Conservation (phyloP, 225 moss, liverwort and hornwort species). For the Anthoceros angustus region DNA sequence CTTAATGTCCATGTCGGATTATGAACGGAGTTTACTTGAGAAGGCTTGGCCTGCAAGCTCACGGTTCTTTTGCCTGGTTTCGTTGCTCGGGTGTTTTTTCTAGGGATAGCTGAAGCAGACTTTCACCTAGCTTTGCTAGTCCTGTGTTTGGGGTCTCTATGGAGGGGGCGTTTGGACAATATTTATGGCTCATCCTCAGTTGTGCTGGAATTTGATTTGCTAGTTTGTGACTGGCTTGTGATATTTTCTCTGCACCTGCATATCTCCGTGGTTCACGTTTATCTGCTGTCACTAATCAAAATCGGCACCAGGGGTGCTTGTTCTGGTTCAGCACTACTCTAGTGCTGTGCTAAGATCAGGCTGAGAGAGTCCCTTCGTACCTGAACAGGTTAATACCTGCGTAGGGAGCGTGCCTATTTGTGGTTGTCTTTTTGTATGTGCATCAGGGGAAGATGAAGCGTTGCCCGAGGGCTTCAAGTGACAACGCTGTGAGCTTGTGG, state of each 20-base stretch:
- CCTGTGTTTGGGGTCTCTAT: no score
- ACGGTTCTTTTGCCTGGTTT: no score
- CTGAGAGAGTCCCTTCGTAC: slow-evolving; percentile 99
- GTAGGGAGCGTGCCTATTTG: slow-evolving; percentile 92
- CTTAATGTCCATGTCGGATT: no score
- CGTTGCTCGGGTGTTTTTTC: no score
- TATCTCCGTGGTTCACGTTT: slow-evolving; percentile 4
- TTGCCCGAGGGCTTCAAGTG: no score
- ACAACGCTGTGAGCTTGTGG: no score
- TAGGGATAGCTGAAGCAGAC: no score
- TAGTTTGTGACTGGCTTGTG: slow-evolving; percentile 14
- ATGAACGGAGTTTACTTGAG: slow-evolving; percentile 11
- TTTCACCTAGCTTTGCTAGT: no score
- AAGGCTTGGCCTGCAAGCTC: neutral
- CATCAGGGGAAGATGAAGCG: neutral
- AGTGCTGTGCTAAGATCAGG: slow-evolving; percentile 37
- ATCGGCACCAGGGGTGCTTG: slow-evolving; percentile 97
- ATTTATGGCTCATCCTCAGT: no score
- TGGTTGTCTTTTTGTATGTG: slow-evolving; percentile 27
- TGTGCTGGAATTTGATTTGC: neutral
- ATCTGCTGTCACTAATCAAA: slow-evolving; percentile 12
- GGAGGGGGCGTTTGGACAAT: no score
- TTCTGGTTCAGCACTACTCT: slow-evolving; percentile 8
- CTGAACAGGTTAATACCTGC: slow-evolving; percentile 99
- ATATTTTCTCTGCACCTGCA: slow-evolving; percentile 6